Percentiles rank a stretch among this genome's conserved stretches.
Conservation (phyloP, 768 basidiomycete species). For the Naganishia vaughanmartiniae region DNA sequence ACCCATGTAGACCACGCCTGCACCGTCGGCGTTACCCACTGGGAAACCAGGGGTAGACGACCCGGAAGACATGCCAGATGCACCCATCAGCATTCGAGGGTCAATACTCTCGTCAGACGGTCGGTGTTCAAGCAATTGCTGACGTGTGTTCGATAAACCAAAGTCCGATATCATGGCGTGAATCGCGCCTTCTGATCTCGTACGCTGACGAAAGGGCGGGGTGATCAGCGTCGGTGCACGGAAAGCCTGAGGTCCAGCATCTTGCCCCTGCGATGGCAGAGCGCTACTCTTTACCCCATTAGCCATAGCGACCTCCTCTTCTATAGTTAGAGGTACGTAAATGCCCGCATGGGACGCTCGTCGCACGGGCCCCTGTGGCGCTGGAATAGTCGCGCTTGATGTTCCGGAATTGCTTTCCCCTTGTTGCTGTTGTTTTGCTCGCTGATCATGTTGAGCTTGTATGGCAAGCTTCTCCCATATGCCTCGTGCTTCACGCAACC, state of each 20-base stretch:
- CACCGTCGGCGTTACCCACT: neutral
- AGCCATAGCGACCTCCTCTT: neutral
- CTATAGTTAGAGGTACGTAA: slow-evolving; percentile 17
- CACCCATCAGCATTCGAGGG: slow-evolving; percentile 27
- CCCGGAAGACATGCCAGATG: slow-evolving; percentile 23
- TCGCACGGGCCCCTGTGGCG: slow-evolving; percentile 6
- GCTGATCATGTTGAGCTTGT: slow-evolving; percentile 30
- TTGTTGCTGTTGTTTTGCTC: neutral
- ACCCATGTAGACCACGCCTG: slow-evolving; percentile 5
- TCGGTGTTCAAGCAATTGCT: slow-evolving; percentile 17
- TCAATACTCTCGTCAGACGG: slow-evolving; percentile 23
- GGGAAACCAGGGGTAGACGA: slow-evolving; percentile 2
- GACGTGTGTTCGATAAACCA: neutral
- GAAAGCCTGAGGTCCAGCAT: neutral
- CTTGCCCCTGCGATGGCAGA: neutral
- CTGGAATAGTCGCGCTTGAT: neutral
- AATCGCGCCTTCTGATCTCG: slow-evolving; percentile 23
- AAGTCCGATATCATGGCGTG: slow-evolving; percentile 13
- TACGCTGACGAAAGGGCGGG: slow-evolving; percentile 19
- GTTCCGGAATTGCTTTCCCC: neutral
- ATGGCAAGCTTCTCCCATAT: slow-evolving; percentile 33
- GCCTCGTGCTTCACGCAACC: slow-evolving; percentile 28
- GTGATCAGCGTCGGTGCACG: neutral
- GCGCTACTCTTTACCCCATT: neutral
- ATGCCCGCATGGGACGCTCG: slow-evolving; percentile 25